phyloP scores from a whole-genome alignment of 1,284 basidiomycete species.

The Coniferiporia weirii region DNA sequence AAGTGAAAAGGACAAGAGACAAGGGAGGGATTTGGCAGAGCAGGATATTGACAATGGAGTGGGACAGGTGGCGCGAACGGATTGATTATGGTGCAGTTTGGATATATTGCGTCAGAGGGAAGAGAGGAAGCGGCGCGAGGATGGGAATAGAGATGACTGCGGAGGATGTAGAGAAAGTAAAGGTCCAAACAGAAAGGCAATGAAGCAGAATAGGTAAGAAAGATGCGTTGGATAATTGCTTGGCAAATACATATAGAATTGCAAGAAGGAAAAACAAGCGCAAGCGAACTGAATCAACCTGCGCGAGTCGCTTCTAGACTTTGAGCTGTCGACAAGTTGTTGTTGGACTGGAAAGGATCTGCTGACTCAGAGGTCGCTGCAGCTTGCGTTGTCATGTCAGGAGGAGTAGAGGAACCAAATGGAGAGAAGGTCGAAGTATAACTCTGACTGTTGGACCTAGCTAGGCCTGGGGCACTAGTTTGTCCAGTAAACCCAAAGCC shows the following conservation, averaged over 20 bases:
- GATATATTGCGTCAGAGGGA: conserved; percentile 2
- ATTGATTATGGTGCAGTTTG: conserved; percentile 6
- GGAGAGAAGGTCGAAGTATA: conserved; percentile 17
- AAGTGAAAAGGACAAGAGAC: background rate
- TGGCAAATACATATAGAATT: conserved; percentile 15
- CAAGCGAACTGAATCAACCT: conserved; percentile 8
- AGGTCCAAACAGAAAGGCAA: conserved; percentile 6
- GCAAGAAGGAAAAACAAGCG: conserved; percentile 6
- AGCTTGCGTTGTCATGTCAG: conserved; percentile 8
- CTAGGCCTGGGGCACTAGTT: conserved; percentile 7
- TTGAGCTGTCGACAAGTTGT: conserved; percentile 12
- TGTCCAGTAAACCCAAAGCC: conserved; percentile 10
- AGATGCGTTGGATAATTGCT: conserved; percentile 6
- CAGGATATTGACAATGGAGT: background rate
- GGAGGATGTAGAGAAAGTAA: conserved; percentile 1
- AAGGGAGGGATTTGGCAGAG: background rate
- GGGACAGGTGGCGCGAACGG: conserved; percentile 5
- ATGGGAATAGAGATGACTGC: background rate
- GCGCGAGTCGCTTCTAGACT: conserved; percentile 16
- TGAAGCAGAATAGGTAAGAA: background rate
- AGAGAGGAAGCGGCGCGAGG: background rate
- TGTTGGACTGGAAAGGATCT: conserved; percentile 10
- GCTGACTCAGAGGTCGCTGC: conserved; percentile 9
- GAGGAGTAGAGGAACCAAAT: conserved; percentile 19
- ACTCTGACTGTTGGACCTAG: conserved; percentile 12